Conservation (phyloP, 106 monocot genomes). For the Triglochin maritima region DNA sequence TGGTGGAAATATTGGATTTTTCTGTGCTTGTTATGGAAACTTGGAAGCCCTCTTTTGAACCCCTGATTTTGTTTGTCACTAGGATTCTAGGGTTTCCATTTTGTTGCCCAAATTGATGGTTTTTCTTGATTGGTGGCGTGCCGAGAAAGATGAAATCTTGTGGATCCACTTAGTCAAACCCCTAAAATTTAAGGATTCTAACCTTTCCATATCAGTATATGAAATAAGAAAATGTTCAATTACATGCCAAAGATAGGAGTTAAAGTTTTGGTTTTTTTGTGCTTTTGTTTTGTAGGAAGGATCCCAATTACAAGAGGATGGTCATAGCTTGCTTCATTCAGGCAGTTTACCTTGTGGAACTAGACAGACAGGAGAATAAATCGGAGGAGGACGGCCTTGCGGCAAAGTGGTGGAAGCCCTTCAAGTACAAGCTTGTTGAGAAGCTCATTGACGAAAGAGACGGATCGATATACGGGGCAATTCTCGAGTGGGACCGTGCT, state of each 20-base stretch:
- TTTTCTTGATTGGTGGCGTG: too few species aligned
- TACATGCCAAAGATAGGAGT: too few species aligned
- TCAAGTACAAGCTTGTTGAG: constrained; percentile 28
- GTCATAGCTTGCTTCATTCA: constrained; percentile 51
- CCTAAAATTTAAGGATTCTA: too few species aligned
- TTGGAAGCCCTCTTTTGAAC: too few species aligned
- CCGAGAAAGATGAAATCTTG: too few species aligned
- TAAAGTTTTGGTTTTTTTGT: too few species aligned
- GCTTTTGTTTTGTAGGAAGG: constrained; percentile 20
- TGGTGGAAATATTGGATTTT: background rate
- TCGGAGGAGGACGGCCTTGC: constrained; percentile 29
- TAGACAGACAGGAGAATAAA: constrained; percentile 30
- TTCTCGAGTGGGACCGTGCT: constrained; percentile 35
- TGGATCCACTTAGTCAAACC: too few species aligned
- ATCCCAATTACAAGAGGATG: constrained; percentile 38
- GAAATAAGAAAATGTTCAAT: too few species aligned
- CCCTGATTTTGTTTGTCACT: too few species aligned
- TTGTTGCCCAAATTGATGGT: too few species aligned
- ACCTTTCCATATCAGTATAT: too few species aligned
- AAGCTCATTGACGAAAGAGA: constrained; percentile 29
- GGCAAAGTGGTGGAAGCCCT: constrained; percentile 40
- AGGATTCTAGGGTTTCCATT: too few species aligned
- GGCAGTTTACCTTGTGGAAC: constrained; percentile 35
- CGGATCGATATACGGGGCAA: constrained; percentile 40
- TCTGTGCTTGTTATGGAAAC: background rate